These are phyloP conservation scores for Vanrija pseudolonga DNA, from an alignment of 1,284 basidiomycete species.

Conservation along the genomic window DNA sequence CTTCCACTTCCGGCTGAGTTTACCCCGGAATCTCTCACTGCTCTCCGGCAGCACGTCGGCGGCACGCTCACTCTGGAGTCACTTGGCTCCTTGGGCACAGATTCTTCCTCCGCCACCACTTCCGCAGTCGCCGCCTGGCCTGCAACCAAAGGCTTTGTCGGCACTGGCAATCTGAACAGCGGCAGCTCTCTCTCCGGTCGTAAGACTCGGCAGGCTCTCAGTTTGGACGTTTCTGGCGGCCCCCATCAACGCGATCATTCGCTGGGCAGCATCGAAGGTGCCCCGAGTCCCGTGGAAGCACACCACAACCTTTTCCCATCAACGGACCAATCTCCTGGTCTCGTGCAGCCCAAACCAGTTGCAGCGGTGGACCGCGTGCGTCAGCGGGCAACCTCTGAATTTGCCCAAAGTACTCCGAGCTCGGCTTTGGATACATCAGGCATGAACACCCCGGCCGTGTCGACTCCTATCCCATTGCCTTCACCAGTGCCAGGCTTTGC, in stretches of 20 bases:
- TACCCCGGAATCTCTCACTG: conserved; percentile 23
- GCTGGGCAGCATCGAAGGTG: conserved; percentile 11
- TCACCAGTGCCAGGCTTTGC: neutral
- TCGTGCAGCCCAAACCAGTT: too few relatives aligned
- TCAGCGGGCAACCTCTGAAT: too few relatives aligned
- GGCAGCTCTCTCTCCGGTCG: neutral
- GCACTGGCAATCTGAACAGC: conserved; percentile 37
- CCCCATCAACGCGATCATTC: conserved; percentile 7
- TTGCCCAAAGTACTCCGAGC: too few relatives aligned
- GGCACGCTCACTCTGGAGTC: conserved; percentile 44
- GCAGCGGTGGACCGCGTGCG: too few relatives aligned
- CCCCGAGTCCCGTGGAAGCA: conserved; percentile 8
- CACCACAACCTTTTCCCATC: neutral
- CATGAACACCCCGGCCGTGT: neutral
- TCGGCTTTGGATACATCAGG: too few relatives aligned
- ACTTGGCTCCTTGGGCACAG: conserved; percentile 20
- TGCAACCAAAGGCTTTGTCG: conserved; percentile 37
- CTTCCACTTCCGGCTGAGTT: conserved; percentile 36
- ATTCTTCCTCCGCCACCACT: too few relatives aligned
- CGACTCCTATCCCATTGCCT: neutral
- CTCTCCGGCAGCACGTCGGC: conserved; percentile 26
- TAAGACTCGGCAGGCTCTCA: too few relatives aligned
- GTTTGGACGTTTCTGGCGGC: too few relatives aligned
- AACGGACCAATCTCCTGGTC: neutral
- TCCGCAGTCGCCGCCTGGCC: conserved; percentile 24